Conservation (phyloP, 2,329 filamentous ascomycete species). For the Diaporthe ilicicola region DNA sequence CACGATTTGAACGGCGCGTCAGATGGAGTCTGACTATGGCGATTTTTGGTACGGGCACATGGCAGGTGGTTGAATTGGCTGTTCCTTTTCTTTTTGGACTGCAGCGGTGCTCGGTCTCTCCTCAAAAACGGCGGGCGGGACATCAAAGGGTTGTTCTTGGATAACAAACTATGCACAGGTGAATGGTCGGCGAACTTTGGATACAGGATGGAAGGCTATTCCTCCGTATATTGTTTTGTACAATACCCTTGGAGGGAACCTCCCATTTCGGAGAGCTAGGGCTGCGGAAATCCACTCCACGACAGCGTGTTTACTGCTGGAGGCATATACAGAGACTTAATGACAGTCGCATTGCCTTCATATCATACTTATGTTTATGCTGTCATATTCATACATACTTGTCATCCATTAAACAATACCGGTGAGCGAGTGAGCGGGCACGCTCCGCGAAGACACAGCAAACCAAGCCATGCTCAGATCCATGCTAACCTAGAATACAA, state of each 20-base stretch:
- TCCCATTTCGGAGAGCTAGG: slow-evolving; percentile 9
- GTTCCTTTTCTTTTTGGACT: neutral
- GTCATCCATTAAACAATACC: neutral
- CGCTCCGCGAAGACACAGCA: neutral
- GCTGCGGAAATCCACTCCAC: slow-evolving; percentile 11
- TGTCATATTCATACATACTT: neutral
- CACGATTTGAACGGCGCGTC: neutral
- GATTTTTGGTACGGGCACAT: neutral
- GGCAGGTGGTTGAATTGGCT: neutral
- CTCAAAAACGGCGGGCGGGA: neutral
- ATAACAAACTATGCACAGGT: neutral
- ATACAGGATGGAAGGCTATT: neutral
- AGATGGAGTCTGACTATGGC: neutral
- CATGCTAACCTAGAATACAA: neutral
- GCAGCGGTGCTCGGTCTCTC: neutral
- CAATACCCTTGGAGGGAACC: neutral
- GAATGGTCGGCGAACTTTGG: neutral
- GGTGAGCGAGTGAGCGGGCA: neutral
- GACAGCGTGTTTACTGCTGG: neutral
- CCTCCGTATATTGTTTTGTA: slow-evolving; percentile 15
- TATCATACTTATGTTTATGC: neutral
- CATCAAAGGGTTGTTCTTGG: neutral
- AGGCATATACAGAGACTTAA: neutral
- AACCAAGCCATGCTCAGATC: neutral
- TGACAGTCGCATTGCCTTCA: neutral